These are phyloP conservation scores for Papiliotrema nemorosa DNA, from an alignment of 1,284 basidiomycete genomes.

Conservation along the genomic window DNA sequence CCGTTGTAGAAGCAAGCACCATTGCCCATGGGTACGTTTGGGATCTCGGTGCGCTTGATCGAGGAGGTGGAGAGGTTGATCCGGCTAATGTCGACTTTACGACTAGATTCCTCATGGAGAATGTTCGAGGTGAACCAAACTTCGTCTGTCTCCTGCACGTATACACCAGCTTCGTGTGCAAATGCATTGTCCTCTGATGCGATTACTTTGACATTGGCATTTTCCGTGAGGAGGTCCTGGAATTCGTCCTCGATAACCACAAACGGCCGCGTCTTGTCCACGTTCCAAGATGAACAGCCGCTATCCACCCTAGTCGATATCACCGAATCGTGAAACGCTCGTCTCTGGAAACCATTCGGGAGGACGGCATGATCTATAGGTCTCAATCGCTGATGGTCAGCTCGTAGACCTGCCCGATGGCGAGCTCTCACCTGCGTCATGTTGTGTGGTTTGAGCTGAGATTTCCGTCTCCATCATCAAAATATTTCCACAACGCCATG, in stretches of 20 bases:
- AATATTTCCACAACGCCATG: too few relatives aligned
- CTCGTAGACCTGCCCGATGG: too few relatives aligned
- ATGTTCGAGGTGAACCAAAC: conserved; percentile 32
- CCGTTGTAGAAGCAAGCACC: conserved; percentile 23
- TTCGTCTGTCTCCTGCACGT: conserved; percentile 13
- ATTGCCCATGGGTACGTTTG: conserved; percentile 14
- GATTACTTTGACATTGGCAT: conserved; percentile 10
- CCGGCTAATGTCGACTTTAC: conserved; percentile 8
- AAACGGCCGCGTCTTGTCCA: conserved; percentile 12
- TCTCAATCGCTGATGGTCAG: neutral
- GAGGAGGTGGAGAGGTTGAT: conserved; percentile 5
- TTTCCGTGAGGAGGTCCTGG: conserved; percentile 8
- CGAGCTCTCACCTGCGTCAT: too few relatives aligned
- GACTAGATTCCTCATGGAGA: neutral
- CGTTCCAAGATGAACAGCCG: neutral
- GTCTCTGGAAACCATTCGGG: neutral
- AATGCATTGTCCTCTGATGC: conserved; percentile 11
- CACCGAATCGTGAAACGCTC: neutral
- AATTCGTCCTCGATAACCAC: conserved; percentile 18
- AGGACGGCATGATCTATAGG: neutral
- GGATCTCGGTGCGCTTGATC: neutral
- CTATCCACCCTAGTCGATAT: neutral
- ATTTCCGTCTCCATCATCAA: too few relatives aligned
- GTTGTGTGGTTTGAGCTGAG: too few relatives aligned
- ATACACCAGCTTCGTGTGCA: conserved; percentile 35